These are phyloP conservation scores for Fraxinus excelsior DNA, from an alignment of 257 asterid genomes.

Conservation along the genomic window DNA sequence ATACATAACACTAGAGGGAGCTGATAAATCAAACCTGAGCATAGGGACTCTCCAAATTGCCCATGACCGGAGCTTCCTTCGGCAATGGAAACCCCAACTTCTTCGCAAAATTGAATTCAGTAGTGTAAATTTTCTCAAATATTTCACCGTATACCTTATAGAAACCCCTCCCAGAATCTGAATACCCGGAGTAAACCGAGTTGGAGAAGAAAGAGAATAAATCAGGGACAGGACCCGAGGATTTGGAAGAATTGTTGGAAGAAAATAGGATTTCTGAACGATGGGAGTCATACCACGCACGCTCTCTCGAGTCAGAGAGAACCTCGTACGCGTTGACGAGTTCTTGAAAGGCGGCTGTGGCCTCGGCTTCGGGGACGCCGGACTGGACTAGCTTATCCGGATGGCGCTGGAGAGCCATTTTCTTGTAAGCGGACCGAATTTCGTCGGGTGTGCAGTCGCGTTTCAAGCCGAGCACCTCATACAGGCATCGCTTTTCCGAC, in stretches of 20 bases:
- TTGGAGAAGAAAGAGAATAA: conserved; percentile 78
- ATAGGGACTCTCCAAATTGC: conserved; percentile 80
- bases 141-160: conserved; percentile 80
- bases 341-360: conserved; percentile 91
- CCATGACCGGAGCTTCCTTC: conserved; percentile 85
- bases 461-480: conserved; percentile 79
- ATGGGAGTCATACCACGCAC: conserved; percentile 95
- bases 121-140: conserved; percentile 66
- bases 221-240: conserved; percentile 58
- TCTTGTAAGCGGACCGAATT: conserved; percentile 82
- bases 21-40: conserved; percentile 50
- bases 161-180: conserved; percentile 83
- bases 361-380: conserved; percentile 86
- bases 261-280: conserved; percentile 88
- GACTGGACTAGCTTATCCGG: conserved; percentile 85
- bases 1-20: not conserved
- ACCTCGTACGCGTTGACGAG: conserved; percentile 95
- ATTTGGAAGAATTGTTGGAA: conserved; percentile 34
- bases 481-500: conserved; percentile 79
- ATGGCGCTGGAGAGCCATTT: conserved; percentile 95
- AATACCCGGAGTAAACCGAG: conserved; percentile 77
- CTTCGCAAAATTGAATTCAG: conserved; percentile 66
- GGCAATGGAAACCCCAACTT: conserved; percentile 64
- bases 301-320: conserved; percentile 82
- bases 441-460: conserved; percentile 77